Conservation (phyloP, 2,329 filamentous ascomycete genomes). For the Ceratocystis harringtonii region DNA sequence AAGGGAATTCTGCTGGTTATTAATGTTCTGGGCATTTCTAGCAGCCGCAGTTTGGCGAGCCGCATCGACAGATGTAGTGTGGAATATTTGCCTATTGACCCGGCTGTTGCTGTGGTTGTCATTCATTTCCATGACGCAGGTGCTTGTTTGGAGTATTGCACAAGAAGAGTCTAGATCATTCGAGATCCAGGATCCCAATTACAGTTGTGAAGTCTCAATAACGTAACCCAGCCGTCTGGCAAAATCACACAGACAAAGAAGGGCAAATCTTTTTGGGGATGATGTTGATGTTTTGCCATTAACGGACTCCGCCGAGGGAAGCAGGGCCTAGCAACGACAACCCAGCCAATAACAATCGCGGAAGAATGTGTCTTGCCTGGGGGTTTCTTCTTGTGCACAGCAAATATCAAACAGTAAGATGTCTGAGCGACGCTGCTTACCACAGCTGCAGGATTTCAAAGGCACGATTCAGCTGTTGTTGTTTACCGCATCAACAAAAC, state of each 20-base stretch:
- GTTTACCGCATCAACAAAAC: neutral
- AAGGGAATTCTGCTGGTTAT: neutral
- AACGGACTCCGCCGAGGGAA: conserved; percentile 1
- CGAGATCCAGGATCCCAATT: neutral
- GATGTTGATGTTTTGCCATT: neutral
- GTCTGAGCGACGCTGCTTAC: neutral
- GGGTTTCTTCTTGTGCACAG: neutral
- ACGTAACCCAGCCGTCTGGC: neutral
- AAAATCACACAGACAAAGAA: neutral
- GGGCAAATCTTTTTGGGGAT: neutral
- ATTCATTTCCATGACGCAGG: neutral
- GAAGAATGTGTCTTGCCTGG: too few species aligned
- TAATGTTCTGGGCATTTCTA: neutral
- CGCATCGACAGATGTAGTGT: conserved; percentile 15
- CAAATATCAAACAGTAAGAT: neutral
- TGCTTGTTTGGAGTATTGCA: too few species aligned
- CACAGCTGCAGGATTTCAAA: neutral
- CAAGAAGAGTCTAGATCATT: too few species aligned
- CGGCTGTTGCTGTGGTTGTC: neutral
- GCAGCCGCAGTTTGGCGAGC: conserved; percentile 1
- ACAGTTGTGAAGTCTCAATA: neutral
- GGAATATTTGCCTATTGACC: conserved; percentile 8
- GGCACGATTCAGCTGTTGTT: neutral
- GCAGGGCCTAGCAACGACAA: neutral
- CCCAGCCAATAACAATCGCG: neutral